Evolutionary conservation across 2,329 filamentous ascomycete genomes (phyloP), one percentile per base, ranked within the genome.

Genomic region (Talaromyces sp.): DNA sequence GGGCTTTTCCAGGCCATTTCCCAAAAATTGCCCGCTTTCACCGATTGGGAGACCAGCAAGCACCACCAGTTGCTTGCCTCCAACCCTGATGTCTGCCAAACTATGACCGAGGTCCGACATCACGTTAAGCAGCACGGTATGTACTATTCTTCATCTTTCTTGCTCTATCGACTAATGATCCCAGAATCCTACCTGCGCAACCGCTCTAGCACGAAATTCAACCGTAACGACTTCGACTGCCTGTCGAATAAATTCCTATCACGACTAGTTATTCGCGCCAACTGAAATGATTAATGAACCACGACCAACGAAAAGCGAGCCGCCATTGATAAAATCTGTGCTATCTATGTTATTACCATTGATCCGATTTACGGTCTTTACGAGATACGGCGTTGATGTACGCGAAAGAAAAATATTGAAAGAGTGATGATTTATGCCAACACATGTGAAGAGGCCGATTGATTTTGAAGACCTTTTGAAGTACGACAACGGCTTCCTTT

Each of bases 1-100:
- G 94, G 94, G 54, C 86, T 98, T 35, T 98, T 98, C 88, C 93
- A 96, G 72, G 94, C 94, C 79, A 98, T 98, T 76, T 97, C 93
- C 1, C 94, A 97, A 81, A 97, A 98, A 82, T 86, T 97, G 50
- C 94, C 94, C 4, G 86, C 92, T 22, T 93, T 98, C 75, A 90
- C 89, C 70, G 94, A 98, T 76, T 98, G 94, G 94, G 93, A 97
- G 75, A 95, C 92, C 13, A 84, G 87, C 74, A 92, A 95, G 80
- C 94, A 98, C 76, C 92, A 95, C 70, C 90, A 96, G 72, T 82
- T 97, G 60, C 87, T 97, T 67, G 91, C 93, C 81, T 96, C 94
- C 78, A 97, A 98, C 80, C 84, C 86, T 27, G 92, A 93, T 69
- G 93, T 97, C 59, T 97, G 94, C 80, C 92, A 96, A 75, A 93